These are phyloP conservation scores for Picochlorum sp. DNA, from an alignment of 139 green algal genomes.

Conservation along the genomic window DNA sequence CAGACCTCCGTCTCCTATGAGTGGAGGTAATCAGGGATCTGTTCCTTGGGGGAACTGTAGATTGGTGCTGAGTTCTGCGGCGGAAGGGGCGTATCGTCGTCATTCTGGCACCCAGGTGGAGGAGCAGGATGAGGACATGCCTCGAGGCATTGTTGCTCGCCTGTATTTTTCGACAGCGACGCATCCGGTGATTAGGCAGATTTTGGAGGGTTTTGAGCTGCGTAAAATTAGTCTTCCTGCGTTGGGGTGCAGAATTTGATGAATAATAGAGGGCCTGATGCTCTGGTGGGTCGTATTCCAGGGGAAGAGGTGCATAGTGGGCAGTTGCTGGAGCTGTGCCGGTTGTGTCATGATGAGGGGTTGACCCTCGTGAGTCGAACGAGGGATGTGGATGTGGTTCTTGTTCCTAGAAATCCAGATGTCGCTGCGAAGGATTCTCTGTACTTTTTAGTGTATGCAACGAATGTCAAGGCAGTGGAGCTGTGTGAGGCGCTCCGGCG, in stretches of 20 bases:
- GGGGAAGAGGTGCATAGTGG: conserved; percentile 20
- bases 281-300: conserved; percentile 26
- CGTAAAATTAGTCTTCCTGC: conserved; percentile 15
- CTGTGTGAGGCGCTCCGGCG: conserved; percentile 24
- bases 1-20: no score
- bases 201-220: conserved; percentile 1
- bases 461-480: conserved; percentile 28
- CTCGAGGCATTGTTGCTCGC: conserved; percentile 12
- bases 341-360: conserved; percentile 17
- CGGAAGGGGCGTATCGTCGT: not conserved
- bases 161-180: conserved; percentile 8
- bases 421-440: conserved; percentile 19
- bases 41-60: conserved; percentile 15
- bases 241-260: conserved; percentile 25
- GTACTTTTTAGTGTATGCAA: conserved; percentile 32
- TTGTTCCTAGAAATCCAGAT: conserved; percentile 23
- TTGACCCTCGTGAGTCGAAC: conserved; percentile 17
- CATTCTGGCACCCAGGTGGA: not conserved
- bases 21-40: no score
- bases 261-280: conserved; percentile 32
- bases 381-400: conserved; percentile 20
- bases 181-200: conserved; percentile 15
- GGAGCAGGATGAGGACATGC: not conserved
- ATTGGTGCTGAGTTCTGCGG: not conserved
- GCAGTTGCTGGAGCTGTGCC: conserved; percentile 21